phyloP scores from a whole-genome alignment of 2,329 filamentous ascomycete species.

The Neonectria hederae region DNA sequence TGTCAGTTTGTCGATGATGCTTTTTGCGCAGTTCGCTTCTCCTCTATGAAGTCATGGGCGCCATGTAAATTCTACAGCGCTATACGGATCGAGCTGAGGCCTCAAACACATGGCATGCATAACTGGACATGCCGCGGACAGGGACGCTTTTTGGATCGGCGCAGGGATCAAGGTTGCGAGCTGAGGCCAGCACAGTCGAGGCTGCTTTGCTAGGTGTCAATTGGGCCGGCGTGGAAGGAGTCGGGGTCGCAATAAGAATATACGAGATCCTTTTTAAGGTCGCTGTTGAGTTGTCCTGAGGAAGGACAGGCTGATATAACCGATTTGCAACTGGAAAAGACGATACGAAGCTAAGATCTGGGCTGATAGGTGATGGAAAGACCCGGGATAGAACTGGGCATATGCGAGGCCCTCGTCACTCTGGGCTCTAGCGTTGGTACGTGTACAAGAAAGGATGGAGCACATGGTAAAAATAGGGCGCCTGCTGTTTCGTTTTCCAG shows the following conservation, averaged over 20 bases:
- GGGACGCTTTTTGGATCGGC: background rate
- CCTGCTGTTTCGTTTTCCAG: background rate
- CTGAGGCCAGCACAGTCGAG: background rate
- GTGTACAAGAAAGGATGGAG: background rate
- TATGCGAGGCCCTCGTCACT: background rate
- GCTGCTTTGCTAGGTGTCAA: background rate
- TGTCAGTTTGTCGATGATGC: background rate
- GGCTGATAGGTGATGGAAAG: background rate
- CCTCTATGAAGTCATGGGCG: background rate
- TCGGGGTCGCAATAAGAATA: background rate
- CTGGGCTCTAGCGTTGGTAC: background rate
- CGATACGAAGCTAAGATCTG: background rate
- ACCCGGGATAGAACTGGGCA: background rate
- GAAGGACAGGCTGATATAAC: background rate
- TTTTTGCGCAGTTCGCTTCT: background rate
- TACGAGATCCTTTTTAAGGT: background rate
- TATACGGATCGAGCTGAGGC: background rate
- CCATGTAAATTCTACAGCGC: background rate
- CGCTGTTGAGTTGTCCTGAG: background rate
- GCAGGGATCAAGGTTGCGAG: background rate
- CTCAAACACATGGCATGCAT: background rate
- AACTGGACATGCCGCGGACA: background rate
- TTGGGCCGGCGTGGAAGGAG: no score
- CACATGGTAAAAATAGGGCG: background rate
- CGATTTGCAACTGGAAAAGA: background rate